A percentile compares a stretch with the other conserved stretches of the same genome.
Evolutionary conservation across 768 basidiomycete species (phyloP).

Genomic region (Lentinula sp.): DNA sequence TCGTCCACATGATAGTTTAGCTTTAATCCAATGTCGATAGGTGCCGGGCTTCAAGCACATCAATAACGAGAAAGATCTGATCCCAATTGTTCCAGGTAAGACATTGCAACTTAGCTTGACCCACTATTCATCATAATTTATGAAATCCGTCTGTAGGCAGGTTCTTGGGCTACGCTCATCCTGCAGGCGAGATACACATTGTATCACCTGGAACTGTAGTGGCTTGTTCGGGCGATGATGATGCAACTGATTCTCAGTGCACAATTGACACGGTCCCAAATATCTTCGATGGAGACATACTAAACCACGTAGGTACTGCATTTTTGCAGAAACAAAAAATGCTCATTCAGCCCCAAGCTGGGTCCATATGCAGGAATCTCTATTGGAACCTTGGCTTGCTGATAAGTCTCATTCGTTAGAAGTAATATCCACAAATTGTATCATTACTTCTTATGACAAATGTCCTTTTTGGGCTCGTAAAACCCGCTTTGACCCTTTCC

Average conservation of each 20-base stretch:
- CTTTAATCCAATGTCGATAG: constrained; percentile 9
- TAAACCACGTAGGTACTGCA: constrained; percentile 40
- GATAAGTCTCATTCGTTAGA: not conserved
- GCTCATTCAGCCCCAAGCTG: constrained; percentile 19
- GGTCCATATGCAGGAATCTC: constrained; percentile 49
- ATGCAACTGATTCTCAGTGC: constrained; percentile 47
- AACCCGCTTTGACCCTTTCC: constrained; percentile 6
- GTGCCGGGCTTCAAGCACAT: constrained; percentile 32
- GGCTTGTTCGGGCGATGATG: constrained; percentile 44
- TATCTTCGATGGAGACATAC: constrained; percentile 39
- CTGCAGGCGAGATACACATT: constrained; percentile 50
- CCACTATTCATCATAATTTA: constrained; percentile 27
- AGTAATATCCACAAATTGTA: not conserved
- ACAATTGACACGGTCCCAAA: constrained; percentile 49
- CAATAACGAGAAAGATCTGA: constrained; percentile 30
- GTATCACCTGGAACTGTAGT: constrained; percentile 28
- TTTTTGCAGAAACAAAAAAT: not conserved
- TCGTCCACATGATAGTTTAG: not conserved
- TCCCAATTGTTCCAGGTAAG: constrained; percentile 8
- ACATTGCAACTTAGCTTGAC: constrained; percentile 14
- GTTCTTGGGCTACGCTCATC: constrained; percentile 43
- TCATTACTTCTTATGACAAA: too few species aligned
- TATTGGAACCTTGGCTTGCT: constrained; percentile 40
- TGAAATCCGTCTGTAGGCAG: constrained; percentile 54
- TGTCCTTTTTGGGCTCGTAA: not conserved